Percentiles rank a stretch among this genome's conserved stretches.
phyloP scores from a whole-genome alignment of 2,329 filamentous ascomycete genomes.

The Microsporum canis region DNA sequence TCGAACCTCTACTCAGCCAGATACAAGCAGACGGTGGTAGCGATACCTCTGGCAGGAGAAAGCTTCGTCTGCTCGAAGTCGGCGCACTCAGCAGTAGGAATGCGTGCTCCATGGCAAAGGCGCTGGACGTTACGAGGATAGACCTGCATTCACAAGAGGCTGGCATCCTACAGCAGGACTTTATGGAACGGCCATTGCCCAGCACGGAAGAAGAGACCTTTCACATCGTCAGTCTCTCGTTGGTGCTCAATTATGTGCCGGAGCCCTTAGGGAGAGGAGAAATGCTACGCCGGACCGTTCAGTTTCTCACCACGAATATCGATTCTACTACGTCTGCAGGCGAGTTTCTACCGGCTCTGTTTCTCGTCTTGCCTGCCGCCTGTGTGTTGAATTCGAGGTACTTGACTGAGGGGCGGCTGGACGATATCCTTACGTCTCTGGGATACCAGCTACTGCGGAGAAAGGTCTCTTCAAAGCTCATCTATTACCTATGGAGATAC shows the following conservation, averaged over 20 bases:
- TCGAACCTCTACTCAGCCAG: conserved; percentile 26
- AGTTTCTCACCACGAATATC: conserved; percentile 47
- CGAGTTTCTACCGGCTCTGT: conserved; percentile 47
- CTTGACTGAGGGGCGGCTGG: conserved; percentile 58
- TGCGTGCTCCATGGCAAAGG: conserved; percentile 60
- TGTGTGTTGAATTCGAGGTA: conserved; percentile 89
- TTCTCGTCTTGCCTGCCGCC: conserved; percentile 78
- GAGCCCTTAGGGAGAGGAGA: conserved; percentile 62
- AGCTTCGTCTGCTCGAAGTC: conserved; percentile 67
- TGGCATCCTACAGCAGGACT: conserved; percentile 74
- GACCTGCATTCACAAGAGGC: conserved; percentile 79
- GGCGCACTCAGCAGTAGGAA: conserved; percentile 78
- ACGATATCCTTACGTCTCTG: conserved; percentile 62
- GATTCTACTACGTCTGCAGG: conserved; percentile 7
- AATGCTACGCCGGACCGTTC: conserved; percentile 68
- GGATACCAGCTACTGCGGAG: conserved; percentile 56
- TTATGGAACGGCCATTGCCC: conserved; percentile 78
- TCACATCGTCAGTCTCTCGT: conserved; percentile 79
- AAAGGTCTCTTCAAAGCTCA: conserved; percentile 71
- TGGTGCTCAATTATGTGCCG: conserved; percentile 91
- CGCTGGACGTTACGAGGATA: conserved; percentile 69
- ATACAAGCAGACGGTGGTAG: conserved; percentile 8
- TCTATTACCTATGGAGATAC: conserved; percentile 76
- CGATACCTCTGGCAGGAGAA: background rate
- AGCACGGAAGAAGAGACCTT: conserved; percentile 49